Evolutionary conservation across 148 eudicot genomes (phyloP).

Genomic region (Chenopodium quinoa): DNA sequence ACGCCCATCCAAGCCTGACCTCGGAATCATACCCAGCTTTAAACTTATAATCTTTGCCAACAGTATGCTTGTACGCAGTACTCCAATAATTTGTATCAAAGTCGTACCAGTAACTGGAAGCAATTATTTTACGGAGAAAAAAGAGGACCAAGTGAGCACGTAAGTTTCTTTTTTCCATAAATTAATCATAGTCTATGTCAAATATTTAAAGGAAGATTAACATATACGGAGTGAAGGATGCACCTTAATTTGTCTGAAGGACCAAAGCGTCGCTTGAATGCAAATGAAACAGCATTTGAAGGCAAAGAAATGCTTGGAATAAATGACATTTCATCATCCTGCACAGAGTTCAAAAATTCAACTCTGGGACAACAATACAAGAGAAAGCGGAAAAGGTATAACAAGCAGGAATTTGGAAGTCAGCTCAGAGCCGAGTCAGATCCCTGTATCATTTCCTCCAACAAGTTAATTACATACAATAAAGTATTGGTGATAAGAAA

Average conservation of each 20-base stretch:
- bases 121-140: constrained; percentile 2
- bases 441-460: not conserved
- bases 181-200: not conserved
- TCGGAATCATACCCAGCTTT: constrained; percentile 97
- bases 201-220: not conserved
- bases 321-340: constrained; percentile 80
- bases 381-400: not conserved
- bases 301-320: constrained; percentile 86
- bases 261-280: constrained; percentile 78
- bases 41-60: constrained; percentile 84
- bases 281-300: constrained; percentile 74
- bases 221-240: constrained; percentile 12
- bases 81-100: constrained; percentile 87
- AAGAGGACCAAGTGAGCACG: not conserved
- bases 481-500: not conserved
- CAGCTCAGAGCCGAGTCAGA: constrained; percentile 6
- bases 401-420: not conserved
- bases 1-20: constrained; percentile 90
- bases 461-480: not conserved
- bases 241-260: constrained; percentile 97
- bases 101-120: constrained; percentile 79
- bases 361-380: constrained; percentile 7
- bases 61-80: constrained; percentile 80
- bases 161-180: no score
- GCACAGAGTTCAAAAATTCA: constrained; percentile 7